Evolutionary conservation across 2,329 filamentous ascomycete genomes (phyloP), one percentile per base, ranked within the genome.

Genomic region (Balansia obtecta): DNA sequence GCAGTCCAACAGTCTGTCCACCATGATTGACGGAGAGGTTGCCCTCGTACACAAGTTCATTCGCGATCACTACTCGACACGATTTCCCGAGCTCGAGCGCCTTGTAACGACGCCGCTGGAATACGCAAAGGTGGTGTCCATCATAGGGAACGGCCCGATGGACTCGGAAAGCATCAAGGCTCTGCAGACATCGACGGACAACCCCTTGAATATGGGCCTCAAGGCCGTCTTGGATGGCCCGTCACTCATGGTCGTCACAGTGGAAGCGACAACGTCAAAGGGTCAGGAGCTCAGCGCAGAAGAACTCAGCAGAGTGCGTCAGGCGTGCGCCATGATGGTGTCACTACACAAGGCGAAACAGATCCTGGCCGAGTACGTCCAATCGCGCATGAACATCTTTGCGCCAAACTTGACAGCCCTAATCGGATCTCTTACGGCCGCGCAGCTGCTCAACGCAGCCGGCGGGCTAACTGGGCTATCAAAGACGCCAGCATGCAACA

Each of bases 301-400:
- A 5, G 88, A 95, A 65, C 74, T 97, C 6, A 74, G 83, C 46
- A 76, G 79, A 27, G 83, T 96, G 18, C 71, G 85, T 30, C 76
- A 79, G 48, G 91, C 89, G 9, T 96, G 90, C 67, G 81, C 89
- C 56, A 93, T 94, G 80, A 85, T 88, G 10, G 75, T 97, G n/a
- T 78, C 83, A 38, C 80, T 98, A 10, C 88, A 97, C 64, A 82
- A 77, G 56, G 89, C 91, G 30, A 96, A 96, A 68, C 84, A 79
- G 54, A 86, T 83, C 0, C 76, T 98, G 50, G 95, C 88, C 2
- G 85, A 93, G 63, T 98, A 95, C 61, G 93, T 98, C 15, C 88
- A 96, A 68, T 96, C 91, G 37, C 86, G 93, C 54, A 97, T 98
- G 88, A 93, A 86, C 57, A 76, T 95, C 34, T 97, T 97, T 63